Conservation (phyloP, 257 asterid genomes). For the Nicotiana sylvestris region DNA sequence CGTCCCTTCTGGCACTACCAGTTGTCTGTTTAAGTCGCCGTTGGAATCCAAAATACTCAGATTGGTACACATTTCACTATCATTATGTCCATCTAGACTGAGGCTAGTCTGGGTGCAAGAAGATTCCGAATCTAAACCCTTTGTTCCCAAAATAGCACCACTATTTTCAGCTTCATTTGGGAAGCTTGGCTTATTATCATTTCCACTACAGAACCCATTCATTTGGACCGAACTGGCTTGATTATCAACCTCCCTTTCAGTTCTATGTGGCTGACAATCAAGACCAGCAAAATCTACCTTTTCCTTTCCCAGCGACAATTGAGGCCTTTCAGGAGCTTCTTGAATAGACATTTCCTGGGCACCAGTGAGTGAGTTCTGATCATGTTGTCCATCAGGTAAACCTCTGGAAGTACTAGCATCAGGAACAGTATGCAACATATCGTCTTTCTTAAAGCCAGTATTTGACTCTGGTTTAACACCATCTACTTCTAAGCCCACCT, state of each 20-base stretch:
- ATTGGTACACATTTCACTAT: constrained; percentile 36
- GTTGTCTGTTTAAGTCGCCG: constrained; percentile 27
- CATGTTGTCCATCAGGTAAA: constrained; percentile 27
- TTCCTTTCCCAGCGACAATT: constrained; percentile 29
- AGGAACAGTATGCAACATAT: constrained; percentile 24
- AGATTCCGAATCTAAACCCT: constrained; percentile 60
- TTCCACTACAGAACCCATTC: constrained; percentile 39
- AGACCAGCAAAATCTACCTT: constrained; percentile 32
- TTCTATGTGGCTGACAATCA: constrained; percentile 35
- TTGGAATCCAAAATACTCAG: constrained; percentile 32
- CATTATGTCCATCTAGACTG: constrained; percentile 46
- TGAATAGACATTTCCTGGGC: constrained; percentile 30
- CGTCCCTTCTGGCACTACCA: constrained; percentile 24
- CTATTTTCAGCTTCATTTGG: constrained; percentile 29
- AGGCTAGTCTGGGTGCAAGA: constrained; percentile 46
- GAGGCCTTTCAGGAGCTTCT: constrained; percentile 28
- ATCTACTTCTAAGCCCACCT: constrained; percentile 38
- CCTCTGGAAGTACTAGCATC: constrained; percentile 38
- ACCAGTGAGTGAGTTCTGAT: constrained; percentile 33
- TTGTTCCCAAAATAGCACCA: constrained; percentile 29
- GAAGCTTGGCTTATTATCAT: constrained; percentile 26
- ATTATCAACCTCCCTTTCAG: constrained; percentile 34
- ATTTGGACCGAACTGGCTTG: constrained; percentile 35
- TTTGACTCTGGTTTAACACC: constrained; percentile 37
- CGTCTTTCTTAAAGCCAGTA: constrained; percentile 30